Conservation (phyloP, 768 basidiomycete genomes). For the Gloeostereum incarnatum region DNA sequence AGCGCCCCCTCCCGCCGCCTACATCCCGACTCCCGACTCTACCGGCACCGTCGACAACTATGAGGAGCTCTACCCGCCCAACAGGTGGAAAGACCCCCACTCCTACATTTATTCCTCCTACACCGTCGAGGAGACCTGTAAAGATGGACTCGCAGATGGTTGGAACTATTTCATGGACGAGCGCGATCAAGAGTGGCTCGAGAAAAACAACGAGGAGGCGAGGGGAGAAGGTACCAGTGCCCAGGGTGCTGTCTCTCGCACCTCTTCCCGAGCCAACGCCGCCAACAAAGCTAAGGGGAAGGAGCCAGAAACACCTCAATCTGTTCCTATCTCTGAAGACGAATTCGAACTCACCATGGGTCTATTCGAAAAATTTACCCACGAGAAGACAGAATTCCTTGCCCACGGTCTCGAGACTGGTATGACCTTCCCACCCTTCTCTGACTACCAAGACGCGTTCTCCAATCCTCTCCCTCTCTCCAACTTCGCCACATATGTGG, state of each 20-base stretch:
- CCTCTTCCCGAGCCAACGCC: constrained; percentile 62
- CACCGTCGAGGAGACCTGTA: constrained; percentile 71
- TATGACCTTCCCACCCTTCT: constrained; percentile 62
- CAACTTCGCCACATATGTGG: constrained; percentile 57
- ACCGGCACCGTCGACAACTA: constrained; percentile 75
- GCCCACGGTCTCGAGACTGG: constrained; percentile 78
- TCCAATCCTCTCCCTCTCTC: constrained; percentile 47
- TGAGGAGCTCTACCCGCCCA: constrained; percentile 60
- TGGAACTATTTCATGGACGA: constrained; percentile 95
- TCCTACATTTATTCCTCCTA: constrained; percentile 77
- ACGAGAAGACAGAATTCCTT: constrained; percentile 82
- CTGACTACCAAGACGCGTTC: constrained; percentile 65
- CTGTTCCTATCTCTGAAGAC: constrained; percentile 73
- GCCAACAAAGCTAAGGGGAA: constrained; percentile 81
- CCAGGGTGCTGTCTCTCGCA: constrained; percentile 60
- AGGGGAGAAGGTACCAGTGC: constrained; percentile 79
- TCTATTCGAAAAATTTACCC: constrained; percentile 83
- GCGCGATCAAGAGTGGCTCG: constrained; percentile 90
- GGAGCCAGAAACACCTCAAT: constrained; percentile 60
- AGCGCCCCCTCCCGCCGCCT: constrained; percentile 54
- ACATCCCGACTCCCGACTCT: constrained; percentile 91
- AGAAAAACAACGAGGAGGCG: constrained; percentile 82
- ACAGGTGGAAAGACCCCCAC: constrained; percentile 67
- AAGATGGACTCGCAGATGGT: constrained; percentile 55
- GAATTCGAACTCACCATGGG: constrained; percentile 96